Evolutionary conservation across 768 basidiomycete species (phyloP), one percentile per base, ranked within the genome.

Genomic region (Gyrodon lividus): DNA sequence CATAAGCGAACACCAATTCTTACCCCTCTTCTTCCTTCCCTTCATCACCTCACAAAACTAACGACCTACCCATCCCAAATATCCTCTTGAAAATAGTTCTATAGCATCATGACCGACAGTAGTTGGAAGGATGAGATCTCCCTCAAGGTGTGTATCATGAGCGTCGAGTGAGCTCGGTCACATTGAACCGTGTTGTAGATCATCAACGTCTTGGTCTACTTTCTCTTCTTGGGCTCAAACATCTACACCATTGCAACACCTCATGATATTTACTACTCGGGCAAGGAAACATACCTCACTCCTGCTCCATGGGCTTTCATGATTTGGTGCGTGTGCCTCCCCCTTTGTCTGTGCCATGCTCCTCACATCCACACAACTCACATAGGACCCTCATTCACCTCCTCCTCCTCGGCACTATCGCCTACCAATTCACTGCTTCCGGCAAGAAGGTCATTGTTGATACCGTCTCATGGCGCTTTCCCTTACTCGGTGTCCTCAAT

Each of bases 251-350:
- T 93, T 54, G 84, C 91, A 6, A 79, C 82, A 2, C 90, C 90
- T 0, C 77, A 80, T 37, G 83, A 80, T 56, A 77, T 83, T 45
- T 91, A 92, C 72, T 82, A 77, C 64, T 69, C 75, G 57, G 84
- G 82, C 40, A 92, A 92, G 67, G 85, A 89, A 59, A 97, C 95
- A 0, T 98, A 94, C 70, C 74, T 98, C 51, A 97, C 94, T 1
- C 96, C 96, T n/a, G 90, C 92, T 22, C 83, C 86, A 23, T 97
- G 89, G 83, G 87, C 90, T 2, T 96, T 93, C 75, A 80, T 87
- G 74, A 87, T 94, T 65, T 96, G 93, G 92, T 88, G 49, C 37
- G 76, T 65, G 16, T 30, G 20, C 22, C 43, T 40, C 19, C 40
- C 42, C 33, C 20, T 10, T 16, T 42, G 39, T 17, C 31, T 39